Conservation (phyloP, 306 rosid genomes). For the Herpetospermum pedunculosum region DNA sequence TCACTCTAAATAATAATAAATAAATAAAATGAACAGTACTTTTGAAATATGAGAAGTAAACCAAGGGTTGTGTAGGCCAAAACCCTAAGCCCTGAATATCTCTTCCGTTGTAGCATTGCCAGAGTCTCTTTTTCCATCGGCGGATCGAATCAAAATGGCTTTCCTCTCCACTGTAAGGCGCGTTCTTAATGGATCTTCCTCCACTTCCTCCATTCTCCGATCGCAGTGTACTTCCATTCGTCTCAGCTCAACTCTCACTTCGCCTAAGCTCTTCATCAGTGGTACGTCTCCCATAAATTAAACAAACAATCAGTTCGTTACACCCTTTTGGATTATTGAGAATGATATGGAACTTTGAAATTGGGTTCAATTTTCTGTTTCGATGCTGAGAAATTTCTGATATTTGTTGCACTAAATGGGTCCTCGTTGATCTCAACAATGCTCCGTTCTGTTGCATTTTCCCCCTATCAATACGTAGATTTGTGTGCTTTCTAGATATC, state of each 20-base stretch:
- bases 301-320: too few species aligned
- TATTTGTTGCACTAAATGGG: not conserved
- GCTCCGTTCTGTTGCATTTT: not conserved
- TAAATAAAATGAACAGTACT: not conserved
- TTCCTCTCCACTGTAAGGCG: conserved; percentile 34
- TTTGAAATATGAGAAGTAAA: not conserved
- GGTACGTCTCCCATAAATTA: too few species aligned
- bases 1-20: too few species aligned
- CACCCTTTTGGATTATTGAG: not conserved
- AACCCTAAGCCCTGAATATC: not conserved
- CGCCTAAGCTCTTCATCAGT: conserved; percentile 67
- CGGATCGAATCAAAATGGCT: conserved; percentile 31
- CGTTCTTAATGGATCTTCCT: conserved; percentile 25
- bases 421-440: not conserved
- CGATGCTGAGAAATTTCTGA: not conserved
- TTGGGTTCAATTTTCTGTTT: not conserved
- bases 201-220: conserved; percentile 22
- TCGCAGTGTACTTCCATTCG: conserved; percentile 30
- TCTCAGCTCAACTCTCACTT: conserved; percentile 62
- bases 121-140: not conserved
- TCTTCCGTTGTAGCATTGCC: not conserved
- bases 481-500: not conserved
- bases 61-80: not conserved
- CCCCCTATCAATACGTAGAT: not conserved
- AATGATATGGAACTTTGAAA: not conserved